These are phyloP conservation scores for Tulasnella sp. DNA, from an alignment of 768 basidiomycete species.

Conservation along the genomic window DNA sequence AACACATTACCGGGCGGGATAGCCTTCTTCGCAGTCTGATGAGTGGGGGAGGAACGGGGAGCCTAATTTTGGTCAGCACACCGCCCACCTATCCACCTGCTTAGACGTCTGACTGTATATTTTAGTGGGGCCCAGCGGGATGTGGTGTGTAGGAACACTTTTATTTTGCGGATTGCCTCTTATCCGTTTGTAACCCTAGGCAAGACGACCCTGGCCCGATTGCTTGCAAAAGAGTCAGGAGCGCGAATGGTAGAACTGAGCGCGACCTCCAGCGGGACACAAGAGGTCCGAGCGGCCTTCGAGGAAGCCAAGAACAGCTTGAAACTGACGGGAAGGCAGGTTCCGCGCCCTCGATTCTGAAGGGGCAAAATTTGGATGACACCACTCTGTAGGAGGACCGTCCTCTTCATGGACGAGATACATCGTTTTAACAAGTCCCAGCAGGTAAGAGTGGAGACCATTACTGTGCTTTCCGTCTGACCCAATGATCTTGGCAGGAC, in stretches of 20 bases:
- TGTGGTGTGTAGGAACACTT: conserved; percentile 10
- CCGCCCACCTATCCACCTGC: background rate
- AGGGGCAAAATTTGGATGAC: conserved; percentile 8
- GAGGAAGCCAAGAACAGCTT: conserved; percentile 66
- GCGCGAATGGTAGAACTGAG: conserved; percentile 67
- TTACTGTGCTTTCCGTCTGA: background rate
- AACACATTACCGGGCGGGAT: conserved; percentile 49
- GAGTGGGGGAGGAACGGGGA: conserved; percentile 45
- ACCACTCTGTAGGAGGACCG: conserved; percentile 45
- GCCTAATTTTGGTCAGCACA: conserved; percentile 42
- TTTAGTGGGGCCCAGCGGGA: conserved; percentile 63
- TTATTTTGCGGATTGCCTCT: background rate
- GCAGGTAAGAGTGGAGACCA: conserved; percentile 38
- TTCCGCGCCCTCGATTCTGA: background rate
- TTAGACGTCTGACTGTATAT: conserved; percentile 25
- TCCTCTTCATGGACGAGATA: conserved; percentile 77
- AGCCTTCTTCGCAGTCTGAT: conserved; percentile 50
- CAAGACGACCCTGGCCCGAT: conserved; percentile 67
- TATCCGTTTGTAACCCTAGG: conserved; percentile 32
- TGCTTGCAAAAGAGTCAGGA: conserved; percentile 53
- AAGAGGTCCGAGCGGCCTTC: conserved; percentile 63
- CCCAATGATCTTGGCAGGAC: conserved; percentile 39
- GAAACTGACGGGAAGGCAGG: conserved; percentile 55
- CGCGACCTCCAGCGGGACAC: conserved; percentile 60
- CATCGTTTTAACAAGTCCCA: conserved; percentile 70